Percentiles rank a stretch among this genome's conserved stretches.
phyloP scores from a whole-genome alignment of 805 yeast species.

The Metschnikowia cerradonensis region DNA sequence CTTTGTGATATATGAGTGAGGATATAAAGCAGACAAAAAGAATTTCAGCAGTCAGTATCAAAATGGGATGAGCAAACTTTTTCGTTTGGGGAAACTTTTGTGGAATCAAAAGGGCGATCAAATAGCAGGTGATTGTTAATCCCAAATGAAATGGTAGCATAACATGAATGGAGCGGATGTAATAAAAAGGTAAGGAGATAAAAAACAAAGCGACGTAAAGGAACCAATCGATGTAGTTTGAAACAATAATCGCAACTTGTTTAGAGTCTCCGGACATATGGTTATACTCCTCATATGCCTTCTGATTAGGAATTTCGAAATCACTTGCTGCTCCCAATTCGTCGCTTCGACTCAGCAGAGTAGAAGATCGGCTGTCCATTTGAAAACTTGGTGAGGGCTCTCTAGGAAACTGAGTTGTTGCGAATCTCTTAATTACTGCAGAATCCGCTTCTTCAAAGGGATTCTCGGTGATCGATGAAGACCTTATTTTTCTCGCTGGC shows the following conservation, averaged over 20 bases:
- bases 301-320: not conserved
- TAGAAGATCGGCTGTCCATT: not conserved
- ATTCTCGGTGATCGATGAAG: conserved; percentile 6
- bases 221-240: conserved; percentile 52
- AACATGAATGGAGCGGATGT: conserved; percentile 43
- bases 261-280: conserved; percentile 17
- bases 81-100: conserved; percentile 41
- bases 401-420: not conserved
- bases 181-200: conserved; percentile 59
- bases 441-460: conserved; percentile 1
- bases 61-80: conserved; percentile 65
- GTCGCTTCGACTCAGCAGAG: not conserved
- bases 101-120: conserved; percentile 45
- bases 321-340: not conserved
- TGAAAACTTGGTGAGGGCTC: conserved; percentile 2
- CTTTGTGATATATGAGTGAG: conserved; percentile 44
- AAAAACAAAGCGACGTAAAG: conserved; percentile 46
- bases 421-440: not conserved
- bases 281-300: conserved; percentile 2
- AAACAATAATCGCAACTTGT: conserved; percentile 32
- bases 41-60: conserved; percentile 62
- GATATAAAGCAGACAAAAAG: conserved; percentile 60
- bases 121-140: conserved; percentile 55
- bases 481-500: conserved; percentile 1
- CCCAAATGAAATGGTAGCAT: conserved; percentile 61